A percentile compares a stretch with the other conserved stretches of the same genome.
phyloP scores from a whole-genome alignment of 176 grass and related monocot species.

The Neostapfia colusana region DNA sequence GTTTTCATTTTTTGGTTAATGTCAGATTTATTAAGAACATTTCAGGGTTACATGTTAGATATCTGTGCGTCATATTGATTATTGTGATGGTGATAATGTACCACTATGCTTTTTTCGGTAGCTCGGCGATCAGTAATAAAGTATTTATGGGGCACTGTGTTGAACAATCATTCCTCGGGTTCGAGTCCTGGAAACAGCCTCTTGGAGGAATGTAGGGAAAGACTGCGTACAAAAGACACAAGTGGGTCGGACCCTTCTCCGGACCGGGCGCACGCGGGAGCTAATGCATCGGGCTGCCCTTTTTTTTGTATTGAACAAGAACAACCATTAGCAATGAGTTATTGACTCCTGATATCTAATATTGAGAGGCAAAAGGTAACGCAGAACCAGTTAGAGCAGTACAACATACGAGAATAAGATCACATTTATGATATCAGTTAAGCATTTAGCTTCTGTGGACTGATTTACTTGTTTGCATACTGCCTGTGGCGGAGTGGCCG shows the following conservation, averaged over 20 bases:
- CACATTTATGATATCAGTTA: conserved; percentile 19
- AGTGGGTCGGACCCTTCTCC: too few species aligned
- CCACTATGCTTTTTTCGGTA: conserved; percentile 7
- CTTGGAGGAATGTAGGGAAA: too few species aligned
- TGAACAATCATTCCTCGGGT: background rate
- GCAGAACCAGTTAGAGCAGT: background rate
- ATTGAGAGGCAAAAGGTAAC: background rate
- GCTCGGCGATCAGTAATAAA: background rate
- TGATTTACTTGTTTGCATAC: conserved; percentile 2
- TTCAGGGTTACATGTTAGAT: conserved; percentile 3
- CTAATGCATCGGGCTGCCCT: too few species aligned
- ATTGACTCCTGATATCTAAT: background rate
- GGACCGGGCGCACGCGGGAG: too few species aligned
- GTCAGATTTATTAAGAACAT: background rate
- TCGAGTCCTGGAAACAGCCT: too few species aligned
- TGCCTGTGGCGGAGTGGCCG: conserved; percentile 15
- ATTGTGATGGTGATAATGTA: background rate
- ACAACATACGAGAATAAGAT: background rate
- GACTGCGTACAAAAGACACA: too few species aligned
- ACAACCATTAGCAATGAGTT: background rate
- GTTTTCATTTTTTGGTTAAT: background rate
- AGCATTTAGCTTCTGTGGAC: background rate
- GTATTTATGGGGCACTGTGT: background rate
- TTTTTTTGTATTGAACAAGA: too few species aligned
- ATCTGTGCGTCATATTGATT: background rate